Base-by-base conservation (phyloP, 352 stramenopile genomes). In the Elongisporangium anandrum region DNA sequence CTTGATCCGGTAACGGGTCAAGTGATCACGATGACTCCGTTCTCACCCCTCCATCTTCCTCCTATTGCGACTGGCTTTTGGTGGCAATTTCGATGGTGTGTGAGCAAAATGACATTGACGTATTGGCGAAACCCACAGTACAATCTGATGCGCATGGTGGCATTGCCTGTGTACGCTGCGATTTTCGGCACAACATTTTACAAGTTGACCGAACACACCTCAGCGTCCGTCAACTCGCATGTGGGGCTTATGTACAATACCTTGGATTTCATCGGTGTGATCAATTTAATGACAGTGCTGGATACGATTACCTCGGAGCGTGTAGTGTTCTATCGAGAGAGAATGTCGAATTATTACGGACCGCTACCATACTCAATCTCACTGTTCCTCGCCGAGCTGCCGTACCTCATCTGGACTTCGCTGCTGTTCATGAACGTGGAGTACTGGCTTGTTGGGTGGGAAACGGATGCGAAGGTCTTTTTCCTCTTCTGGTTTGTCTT, bases 171-270 rank as follows among this genome's bases (percentile, higher is more conserved):
- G 0, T 88, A 75, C 23, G 82, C 70, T 0, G 15, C 82, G 15
- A 79, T 92, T 41, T 89, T 92, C 51, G 80, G 80, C 23, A 87
- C 72, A 20, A 83, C 73, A 22, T 92, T 90, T 55, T 88, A 75
- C 56, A 58, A 88, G 45, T 45, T 88, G 0, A 62, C 61, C 0
- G 52, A 68, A 0, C 56, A 19, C n/a, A 78, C 21, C 2, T 52
- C 70, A 3, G 73, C 73, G 39, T 60, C 60, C 16, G 75, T 86
- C 41, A 89, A 87, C 57, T 87, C 79, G 38, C 75, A 85, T 56
- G 65, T 91, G 9, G 77, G 73, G 50, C 66, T 91, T 29, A 89
- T 89, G 52, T 88, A 87, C 75, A 89, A 87, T 64, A 85, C 63
- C 15, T 75, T 87, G 67, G 75, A 87, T 39, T 88, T 88, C 57